Conservation (phyloP, 345 rosid species). For the Corchorus olitorius region DNA sequence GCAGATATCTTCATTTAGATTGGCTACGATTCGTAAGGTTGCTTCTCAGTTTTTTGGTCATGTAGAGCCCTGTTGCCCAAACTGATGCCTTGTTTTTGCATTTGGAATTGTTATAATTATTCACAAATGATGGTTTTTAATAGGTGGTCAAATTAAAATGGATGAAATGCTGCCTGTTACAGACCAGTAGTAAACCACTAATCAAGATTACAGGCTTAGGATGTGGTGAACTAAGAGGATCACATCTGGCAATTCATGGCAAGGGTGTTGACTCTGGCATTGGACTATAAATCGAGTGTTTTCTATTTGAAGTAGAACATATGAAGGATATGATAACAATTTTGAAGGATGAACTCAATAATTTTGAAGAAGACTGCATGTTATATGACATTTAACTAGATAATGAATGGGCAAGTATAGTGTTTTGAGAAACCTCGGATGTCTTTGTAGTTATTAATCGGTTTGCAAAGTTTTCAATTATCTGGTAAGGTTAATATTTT, state of each 20-base stretch:
- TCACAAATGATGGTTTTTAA: not conserved
- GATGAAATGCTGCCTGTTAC: not conserved
- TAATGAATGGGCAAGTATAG: not conserved
- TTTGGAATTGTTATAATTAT: not conserved
- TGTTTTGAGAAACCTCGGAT: not conserved
- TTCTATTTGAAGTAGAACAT: not conserved
- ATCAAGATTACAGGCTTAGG: not conserved
- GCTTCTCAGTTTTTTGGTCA: conserved; percentile 1
- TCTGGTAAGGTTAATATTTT: conserved; percentile 16
- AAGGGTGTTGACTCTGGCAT: not conserved
- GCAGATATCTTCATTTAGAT: not conserved
- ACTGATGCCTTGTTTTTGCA: not conserved
- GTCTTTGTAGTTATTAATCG: not conserved
- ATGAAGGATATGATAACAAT: not conserved
- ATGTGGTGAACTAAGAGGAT: not conserved
- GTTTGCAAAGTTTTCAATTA: conserved; percentile 9
- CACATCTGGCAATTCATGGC: not conserved
- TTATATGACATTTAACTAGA: not conserved
- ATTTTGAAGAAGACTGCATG: not conserved
- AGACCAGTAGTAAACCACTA: not conserved
- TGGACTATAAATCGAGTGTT: not conserved
- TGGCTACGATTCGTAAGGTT: not conserved
- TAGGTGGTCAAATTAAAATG: not conserved
- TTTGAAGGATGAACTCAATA: not conserved
- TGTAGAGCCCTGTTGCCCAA: not conserved